phyloP scores from a whole-genome alignment of 345 rosid genomes.

The Eucalyptus viminalis region DNA sequence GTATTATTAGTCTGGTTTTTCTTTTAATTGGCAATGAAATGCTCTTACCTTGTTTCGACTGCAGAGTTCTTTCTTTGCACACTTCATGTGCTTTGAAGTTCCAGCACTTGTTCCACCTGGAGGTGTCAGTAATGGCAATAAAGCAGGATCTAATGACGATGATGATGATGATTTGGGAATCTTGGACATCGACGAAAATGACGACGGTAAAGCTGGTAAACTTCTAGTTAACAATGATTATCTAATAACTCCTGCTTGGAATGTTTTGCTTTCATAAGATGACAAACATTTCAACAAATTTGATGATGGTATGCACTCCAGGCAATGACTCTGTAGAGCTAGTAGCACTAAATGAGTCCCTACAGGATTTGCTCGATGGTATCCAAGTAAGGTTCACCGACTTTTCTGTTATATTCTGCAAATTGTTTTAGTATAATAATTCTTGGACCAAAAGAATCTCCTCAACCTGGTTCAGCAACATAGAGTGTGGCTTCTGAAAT shows the following conservation, averaged over 20 bases:
- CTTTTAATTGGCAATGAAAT: not conserved
- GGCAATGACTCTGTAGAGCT: constrained; percentile 76
- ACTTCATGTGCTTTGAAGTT: constrained; percentile 99
- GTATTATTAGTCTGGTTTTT: not conserved
- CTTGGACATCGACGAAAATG: constrained; percentile 85
- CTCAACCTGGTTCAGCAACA: not conserved
- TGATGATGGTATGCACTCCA: not conserved
- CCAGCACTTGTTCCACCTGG: constrained; percentile 91
- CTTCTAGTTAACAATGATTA: not conserved
- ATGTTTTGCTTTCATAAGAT: not conserved
- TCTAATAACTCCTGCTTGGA: not conserved
- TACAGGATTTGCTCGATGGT: constrained; percentile 95
- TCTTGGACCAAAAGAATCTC: not conserved
- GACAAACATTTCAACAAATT: not conserved
- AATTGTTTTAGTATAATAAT: not conserved
- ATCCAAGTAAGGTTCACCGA: constrained; percentile 50
- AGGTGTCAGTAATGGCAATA: constrained; percentile 54
- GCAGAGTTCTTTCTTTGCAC: constrained; percentile 99
- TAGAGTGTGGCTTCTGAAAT: not conserved
- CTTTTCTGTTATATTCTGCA: not conserved
- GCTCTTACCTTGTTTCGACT: constrained; percentile 8
- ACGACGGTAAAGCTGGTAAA: constrained; percentile 67
- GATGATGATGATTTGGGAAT: constrained; percentile 90
- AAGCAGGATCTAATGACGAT: constrained; percentile 30
- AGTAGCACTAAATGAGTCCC: constrained; percentile 75